Base-by-base conservation (phyloP, 441 rosid species). In the Corymbia calophylla region DNA sequence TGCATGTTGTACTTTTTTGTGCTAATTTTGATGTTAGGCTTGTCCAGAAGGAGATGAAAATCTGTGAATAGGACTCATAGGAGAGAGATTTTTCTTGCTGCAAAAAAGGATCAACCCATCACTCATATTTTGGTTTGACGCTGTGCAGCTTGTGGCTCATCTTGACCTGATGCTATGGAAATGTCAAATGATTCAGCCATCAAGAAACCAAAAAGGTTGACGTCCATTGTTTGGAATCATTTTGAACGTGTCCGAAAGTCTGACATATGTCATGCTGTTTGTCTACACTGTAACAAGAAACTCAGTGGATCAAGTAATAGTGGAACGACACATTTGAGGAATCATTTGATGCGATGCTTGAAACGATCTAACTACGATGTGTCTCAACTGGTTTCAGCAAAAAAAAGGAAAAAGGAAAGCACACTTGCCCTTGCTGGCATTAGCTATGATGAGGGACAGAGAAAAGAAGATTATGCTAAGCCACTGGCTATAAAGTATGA, bases 251-350 rank as follows among this genome's bases (percentile, higher is more conserved):
- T 98, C 88, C 95, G 95, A 89, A 98, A 97, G 90, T 98, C 97
- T 49, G 99, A 98, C 89, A 92, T 95, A 31, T 98, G 98, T 89
- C 95, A 97, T 91, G 99, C 99, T 88, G 96, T 98, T 49, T 98
- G 99, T 88, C 92, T 95, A 70, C 99, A 97, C 66, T 98, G 99
- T 86, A 95, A 97, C 91, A 97, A 98, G 94, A 97, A 93, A 90
- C 98, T 98, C 87, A 98, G 99, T 70, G 99, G 99, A 39, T 98
- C 99, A 25, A 98, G 99, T 92, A 98, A 98, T 88, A 97, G 99
- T n/a, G 99, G 99, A 60, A 98, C 99, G 23, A 96, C 99, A 39
- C 99, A 98, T 92, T 95, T 98, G 88, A 95, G 99, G 70, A 98
- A 98, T 93, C 99, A 98, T 93, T 94, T 98, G 89, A 94, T 98